Percentiles rank a stretch among this genome's conserved stretches.
phyloP scores from a whole-genome alignment of 306 rosid species.

The Hylodesmum podocarpum region DNA sequence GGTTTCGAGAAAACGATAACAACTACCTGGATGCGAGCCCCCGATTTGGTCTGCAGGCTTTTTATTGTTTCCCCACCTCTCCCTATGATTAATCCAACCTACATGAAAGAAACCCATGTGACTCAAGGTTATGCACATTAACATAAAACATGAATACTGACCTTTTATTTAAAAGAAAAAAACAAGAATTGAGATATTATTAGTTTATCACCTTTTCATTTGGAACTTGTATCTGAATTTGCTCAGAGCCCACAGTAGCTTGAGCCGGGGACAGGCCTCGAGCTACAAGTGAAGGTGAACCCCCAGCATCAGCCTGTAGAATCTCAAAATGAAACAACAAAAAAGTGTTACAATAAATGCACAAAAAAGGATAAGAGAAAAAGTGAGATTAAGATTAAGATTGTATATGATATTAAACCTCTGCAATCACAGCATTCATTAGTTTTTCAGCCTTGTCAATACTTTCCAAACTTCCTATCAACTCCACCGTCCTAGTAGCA shows the following conservation, averaged over 20 bases:
- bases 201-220: constrained; percentile 71
- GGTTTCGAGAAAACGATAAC: constrained; percentile 37
- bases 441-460: constrained; percentile 88
- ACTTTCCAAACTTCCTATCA: constrained; percentile 75
- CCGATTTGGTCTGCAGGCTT: constrained; percentile 87
- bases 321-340: constrained; percentile 22
- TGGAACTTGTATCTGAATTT: constrained; percentile 93
- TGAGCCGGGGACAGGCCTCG: constrained; percentile 82
- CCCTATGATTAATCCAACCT: constrained; percentile 99
- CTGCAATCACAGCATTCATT: constrained; percentile 86
- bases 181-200: constrained; percentile 14
- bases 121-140: not conserved
- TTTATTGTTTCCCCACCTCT: constrained; percentile 97
- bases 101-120: not conserved
- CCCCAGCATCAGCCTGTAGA: constrained; percentile 97
- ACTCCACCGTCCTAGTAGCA: constrained; percentile 77
- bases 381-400: not conserved
- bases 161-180: not conserved
- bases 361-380: not conserved
- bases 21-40: constrained; percentile 99
- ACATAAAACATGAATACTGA: not conserved
- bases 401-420: constrained; percentile 47
- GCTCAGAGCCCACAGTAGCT: constrained; percentile 77
- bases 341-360: not conserved
- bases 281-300: constrained; percentile 95